Base-by-base conservation (phyloP, 2,329 filamentous ascomycete genomes). In the Volutella citrinella region DNA sequence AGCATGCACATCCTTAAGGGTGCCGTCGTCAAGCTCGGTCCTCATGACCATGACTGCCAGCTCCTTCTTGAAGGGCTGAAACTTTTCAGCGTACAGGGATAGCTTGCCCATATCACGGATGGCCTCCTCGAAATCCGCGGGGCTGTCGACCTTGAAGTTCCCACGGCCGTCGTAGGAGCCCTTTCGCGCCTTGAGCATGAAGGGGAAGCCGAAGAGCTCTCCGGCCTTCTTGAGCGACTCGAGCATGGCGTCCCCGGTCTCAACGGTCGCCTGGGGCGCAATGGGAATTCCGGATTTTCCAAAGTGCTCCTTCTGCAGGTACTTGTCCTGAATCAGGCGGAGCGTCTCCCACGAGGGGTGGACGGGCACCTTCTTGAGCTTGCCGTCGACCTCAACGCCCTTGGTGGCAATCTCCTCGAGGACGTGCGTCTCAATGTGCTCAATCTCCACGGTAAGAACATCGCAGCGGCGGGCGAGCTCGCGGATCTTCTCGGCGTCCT, bases 21-120 rank as follows among this genome's bases (percentile, higher is more conserved):
- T 63, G 2, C 74, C 74, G 4, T 68, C 58, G 27, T 69, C 64
- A 46, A 94, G 81, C 55, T 90, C 85, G 1, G 87, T 95, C 55
- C 95, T 86, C 37, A 97, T 80, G 8, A 96, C 91, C 81, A 97
- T 95, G 48, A 95, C 90, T 6, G 93, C 87, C 33, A 97, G 69
- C 66, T 97, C 91, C 66, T 84, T 82, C 50, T 76, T 76, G 63
- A 96, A 97, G 15, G 86, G 76, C 10, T 86, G 83, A 78, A 85
- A 96, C 61, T 87, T 87, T 66, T 97, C 91, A 0, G 87, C 90
- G 55, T 96, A 97, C 25, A 95, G 70, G 4, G 82, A 77, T 14
- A 87, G 66, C 12, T 75, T 76, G 25, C 80, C 80, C 30, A 97
- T 74, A 2, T 80, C 78, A 38, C 82, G 65, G 14, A 87, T 66